Evolutionary conservation across 2,329 filamentous ascomycete genomes (phyloP).

Genomic region (Colletotrichum truncatum): DNA sequence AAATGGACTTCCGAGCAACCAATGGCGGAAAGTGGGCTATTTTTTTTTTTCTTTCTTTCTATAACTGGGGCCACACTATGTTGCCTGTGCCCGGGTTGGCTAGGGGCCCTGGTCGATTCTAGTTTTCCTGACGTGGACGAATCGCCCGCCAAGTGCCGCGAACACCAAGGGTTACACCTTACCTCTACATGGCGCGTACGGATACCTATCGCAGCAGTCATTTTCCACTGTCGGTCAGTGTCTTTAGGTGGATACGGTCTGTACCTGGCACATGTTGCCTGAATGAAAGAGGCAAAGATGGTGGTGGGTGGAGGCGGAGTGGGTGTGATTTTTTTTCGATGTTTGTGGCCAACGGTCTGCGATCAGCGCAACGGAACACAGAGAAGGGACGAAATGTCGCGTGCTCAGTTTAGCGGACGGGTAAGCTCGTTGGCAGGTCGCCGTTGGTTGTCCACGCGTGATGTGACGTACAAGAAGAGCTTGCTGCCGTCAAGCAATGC

Average conservation of each 20-base stretch:
- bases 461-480: conserved; percentile 9
- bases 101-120: too few relatives aligned
- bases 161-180: conserved; percentile 21
- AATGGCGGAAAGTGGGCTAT: neutral
- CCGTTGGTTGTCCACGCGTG: conserved; percentile 4
- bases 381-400: conserved; percentile 22
- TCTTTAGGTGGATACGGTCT: too few relatives aligned
- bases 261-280: too few relatives aligned
- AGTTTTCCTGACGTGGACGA: conserved; percentile 29
- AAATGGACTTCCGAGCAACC: neutral
- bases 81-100: neutral
- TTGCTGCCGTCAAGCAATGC: neutral
- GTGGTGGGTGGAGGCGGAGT: neutral
- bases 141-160: conserved; percentile 26
- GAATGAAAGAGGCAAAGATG: neutral
- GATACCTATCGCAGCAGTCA: neutral
- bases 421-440: conserved; percentile 6
- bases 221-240: too few relatives aligned
- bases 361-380: conserved; percentile 3
- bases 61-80: neutral
- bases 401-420: conserved; percentile 6
- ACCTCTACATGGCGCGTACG: neutral
- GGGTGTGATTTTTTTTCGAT: neutral
- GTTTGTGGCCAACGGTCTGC: conserved; percentile 4
- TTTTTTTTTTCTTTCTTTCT: neutral